phyloP scores from a whole-genome alignment of 176 grass and related monocot genomes.

The Paspalum vaginatum region DNA sequence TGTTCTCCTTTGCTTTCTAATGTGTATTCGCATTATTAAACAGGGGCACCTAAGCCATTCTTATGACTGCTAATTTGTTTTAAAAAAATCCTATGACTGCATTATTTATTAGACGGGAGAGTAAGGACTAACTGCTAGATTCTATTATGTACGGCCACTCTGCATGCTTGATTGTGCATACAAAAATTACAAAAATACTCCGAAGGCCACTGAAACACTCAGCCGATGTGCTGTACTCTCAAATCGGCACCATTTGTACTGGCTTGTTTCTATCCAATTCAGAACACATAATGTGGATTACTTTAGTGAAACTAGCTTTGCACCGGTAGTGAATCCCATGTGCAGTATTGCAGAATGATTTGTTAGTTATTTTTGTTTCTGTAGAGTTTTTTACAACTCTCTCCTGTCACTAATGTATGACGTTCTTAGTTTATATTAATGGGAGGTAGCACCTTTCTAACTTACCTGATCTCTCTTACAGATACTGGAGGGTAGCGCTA shows the following conservation, averaged over 20 bases:
- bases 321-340: not conserved
- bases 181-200: not conserved
- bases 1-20: too few relatives aligned
- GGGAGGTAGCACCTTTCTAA: too few relatives aligned
- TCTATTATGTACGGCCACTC: not conserved
- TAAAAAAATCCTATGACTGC: not conserved
- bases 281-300: not conserved
- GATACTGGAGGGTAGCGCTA: constrained; percentile 75
- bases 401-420: too few relatives aligned
- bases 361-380: not conserved
- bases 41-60: too few relatives aligned
- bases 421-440: too few relatives aligned
- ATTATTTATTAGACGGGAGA: constrained; percentile 3
- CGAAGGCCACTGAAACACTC: not conserved
- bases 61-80: too few relatives aligned
- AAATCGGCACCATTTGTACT: not conserved
- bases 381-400: not conserved
- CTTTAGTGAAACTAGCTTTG: not conserved
- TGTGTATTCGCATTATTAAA: too few relatives aligned
- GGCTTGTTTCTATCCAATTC: not conserved
- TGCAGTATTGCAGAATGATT: not conserved
- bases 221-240: not conserved
- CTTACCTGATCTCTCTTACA: constrained; percentile 35
- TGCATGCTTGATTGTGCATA: not conserved
- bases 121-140: not conserved